These are phyloP conservation scores for Acanthamoeba royreba DNA, from an alignment of 208 protist genomes.

Conservation along the genomic window DNA sequence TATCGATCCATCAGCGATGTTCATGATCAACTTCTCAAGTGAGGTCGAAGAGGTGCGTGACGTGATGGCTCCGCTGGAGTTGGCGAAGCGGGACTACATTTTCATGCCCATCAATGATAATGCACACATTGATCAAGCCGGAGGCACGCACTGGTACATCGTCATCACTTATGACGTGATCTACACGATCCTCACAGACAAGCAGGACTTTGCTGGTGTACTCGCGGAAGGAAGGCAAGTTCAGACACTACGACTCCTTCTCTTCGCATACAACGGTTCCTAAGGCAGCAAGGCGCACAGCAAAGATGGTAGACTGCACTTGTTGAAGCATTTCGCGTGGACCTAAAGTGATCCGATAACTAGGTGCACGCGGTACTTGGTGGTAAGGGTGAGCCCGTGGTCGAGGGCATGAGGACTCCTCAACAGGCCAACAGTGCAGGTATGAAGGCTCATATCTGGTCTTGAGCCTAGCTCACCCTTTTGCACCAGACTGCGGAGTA, in stretches of 20 bases:
- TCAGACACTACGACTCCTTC: not conserved
- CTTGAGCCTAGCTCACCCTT: not conserved
- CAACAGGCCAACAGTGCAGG: not conserved
- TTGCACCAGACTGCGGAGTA: not conserved
- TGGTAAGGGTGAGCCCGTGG: not conserved
- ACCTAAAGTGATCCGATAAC: no score
- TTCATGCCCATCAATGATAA: slow-evolving; percentile 21
- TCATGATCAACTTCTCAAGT: not conserved
- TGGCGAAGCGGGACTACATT: not conserved
- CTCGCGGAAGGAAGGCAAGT: not conserved
- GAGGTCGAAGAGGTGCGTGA: not conserved
- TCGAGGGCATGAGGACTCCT: not conserved
- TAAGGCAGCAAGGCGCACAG: not conserved
- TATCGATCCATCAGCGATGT: not conserved
- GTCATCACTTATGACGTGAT: not conserved
- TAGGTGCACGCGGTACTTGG: not conserved
- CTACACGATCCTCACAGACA: not conserved
- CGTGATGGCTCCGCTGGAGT: not conserved
- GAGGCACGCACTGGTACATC: not conserved
- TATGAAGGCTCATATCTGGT: not conserved
- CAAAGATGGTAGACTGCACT: not conserved
- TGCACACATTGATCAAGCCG: not conserved
- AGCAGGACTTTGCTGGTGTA: not conserved
- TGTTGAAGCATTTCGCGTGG: not conserved
- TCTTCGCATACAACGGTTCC: not conserved